Evolutionary conservation across 2,329 filamentous ascomycete species (phyloP).

Genomic region (Epichloe sp.): DNA sequence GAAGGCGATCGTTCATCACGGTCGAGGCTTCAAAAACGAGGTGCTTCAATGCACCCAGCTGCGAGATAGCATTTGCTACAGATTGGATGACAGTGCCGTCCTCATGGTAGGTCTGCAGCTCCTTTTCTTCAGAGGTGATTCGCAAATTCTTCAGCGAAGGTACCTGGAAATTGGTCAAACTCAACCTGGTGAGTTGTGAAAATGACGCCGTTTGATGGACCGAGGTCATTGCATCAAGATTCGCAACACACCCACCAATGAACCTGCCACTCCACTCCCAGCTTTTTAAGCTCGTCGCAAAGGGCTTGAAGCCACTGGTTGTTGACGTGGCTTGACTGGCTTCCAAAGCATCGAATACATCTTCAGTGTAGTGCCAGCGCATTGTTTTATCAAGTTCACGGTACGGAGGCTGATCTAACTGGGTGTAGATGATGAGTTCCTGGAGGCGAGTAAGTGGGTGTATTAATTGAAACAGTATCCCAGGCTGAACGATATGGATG

Average conservation of each 20-base stretch:
- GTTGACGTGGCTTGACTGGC: conserved; percentile 29
- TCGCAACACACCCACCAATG: conserved; percentile 29
- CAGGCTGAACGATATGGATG: conserved; percentile 45
- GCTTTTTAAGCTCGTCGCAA: conserved; percentile 28
- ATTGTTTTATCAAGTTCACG: conserved; percentile 40
- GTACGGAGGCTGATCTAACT: conserved; percentile 54
- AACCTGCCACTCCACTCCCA: conserved; percentile 51
- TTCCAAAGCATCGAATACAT: conserved; percentile 52
- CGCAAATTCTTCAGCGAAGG: conserved; percentile 31
- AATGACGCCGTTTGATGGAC: conserved; percentile 48
- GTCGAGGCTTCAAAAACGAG: conserved; percentile 66
- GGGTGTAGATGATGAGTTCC: conserved; percentile 59
- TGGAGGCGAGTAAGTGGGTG: conserved; percentile 51
- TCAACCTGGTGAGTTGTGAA: conserved; percentile 37
- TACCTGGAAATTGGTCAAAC: conserved; percentile 51
- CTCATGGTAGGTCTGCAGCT: conserved; percentile 21
- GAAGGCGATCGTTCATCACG: conserved; percentile 51
- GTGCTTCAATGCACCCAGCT: conserved; percentile 49
- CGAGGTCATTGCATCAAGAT: conserved; percentile 33
- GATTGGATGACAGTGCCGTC: conserved; percentile 29
- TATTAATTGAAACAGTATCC: conserved; percentile 38
- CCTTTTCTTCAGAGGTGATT: conserved; percentile 20
- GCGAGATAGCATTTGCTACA: conserved; percentile 20
- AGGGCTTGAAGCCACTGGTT: conserved; percentile 19
- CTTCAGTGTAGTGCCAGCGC: conserved; percentile 56